phyloP scores from a whole-genome alignment of 345 rosid genomes.

The Rhizophora mangle region DNA sequence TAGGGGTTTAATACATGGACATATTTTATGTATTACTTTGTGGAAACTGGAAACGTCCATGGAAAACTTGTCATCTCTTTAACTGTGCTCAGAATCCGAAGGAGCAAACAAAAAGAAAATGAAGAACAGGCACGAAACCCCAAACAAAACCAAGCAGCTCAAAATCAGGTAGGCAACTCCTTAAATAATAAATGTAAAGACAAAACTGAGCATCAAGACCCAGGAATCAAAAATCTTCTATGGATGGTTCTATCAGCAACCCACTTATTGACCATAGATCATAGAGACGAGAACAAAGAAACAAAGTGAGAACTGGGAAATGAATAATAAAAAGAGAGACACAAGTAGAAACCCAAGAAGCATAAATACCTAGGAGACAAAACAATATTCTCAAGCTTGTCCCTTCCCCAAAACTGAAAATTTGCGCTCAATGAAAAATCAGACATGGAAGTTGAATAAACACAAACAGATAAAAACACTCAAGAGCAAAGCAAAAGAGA shows the following conservation, averaged over 20 bases:
- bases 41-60: background rate
- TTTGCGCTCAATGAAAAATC: constrained; percentile 19
- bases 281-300: constrained; percentile 14
- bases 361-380: constrained; percentile 55
- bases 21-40: background rate
- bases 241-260: constrained; percentile 32
- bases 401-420: constrained; percentile 38
- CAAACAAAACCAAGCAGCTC: constrained; percentile 10
- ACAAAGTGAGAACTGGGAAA: constrained; percentile 1
- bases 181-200: constrained; percentile 31
- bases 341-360: constrained; percentile 19
- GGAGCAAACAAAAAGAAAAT: constrained; percentile 13
- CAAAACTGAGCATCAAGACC: constrained; percentile 28
- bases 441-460: constrained; percentile 22
- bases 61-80: background rate
- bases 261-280: constrained; percentile 25
- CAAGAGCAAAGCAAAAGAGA: constrained; percentile 6
- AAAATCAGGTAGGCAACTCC: constrained; percentile 21
- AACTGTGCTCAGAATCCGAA: constrained; percentile 12
- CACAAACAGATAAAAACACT: constrained; percentile 57
- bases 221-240: constrained; percentile 25
- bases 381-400: constrained; percentile 48
- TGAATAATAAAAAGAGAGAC: constrained; percentile 3
- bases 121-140: constrained; percentile 21
- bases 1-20: background rate